Evolutionary conservation across 805 yeast species (phyloP).

Genomic region (Candida vartiovaarae): DNA sequence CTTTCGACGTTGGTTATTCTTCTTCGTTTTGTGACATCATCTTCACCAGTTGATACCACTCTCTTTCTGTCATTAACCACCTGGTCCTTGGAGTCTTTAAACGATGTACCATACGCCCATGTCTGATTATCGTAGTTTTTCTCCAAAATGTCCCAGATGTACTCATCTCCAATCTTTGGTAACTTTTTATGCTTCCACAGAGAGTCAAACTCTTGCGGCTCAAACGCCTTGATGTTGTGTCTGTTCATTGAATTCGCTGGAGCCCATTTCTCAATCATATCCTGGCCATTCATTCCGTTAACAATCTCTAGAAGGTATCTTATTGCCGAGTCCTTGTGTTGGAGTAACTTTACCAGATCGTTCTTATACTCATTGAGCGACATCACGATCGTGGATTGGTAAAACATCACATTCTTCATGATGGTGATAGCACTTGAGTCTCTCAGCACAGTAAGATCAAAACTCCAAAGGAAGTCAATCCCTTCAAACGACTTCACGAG

Average conservation of each 20-base stretch:
- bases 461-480: constrained; percentile 17
- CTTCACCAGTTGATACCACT: background rate
- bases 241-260: constrained; percentile 26
- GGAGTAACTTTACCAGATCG: constrained; percentile 15
- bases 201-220: constrained; percentile 7
- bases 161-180: constrained; percentile 7
- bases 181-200: constrained; percentile 15
- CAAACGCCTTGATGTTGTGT: constrained; percentile 15
- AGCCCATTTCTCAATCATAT: constrained; percentile 26
- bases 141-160: constrained; percentile 19
- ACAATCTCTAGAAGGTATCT: constrained; percentile 24
- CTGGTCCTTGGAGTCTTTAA: constrained; percentile 6
- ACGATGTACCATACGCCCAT: constrained; percentile 13
- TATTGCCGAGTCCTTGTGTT: constrained; percentile 27
- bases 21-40: constrained; percentile 2
- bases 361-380: constrained; percentile 16
- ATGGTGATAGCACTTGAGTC: constrained; percentile 19
- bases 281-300: constrained; percentile 18
- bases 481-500: constrained; percentile 6
- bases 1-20: constrained; percentile 7
- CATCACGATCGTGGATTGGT: constrained; percentile 15
- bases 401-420: constrained; percentile 16
- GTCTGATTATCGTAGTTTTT: constrained; percentile 5
- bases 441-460: constrained; percentile 16
- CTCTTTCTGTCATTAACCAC: constrained; percentile 1